Percentiles rank a stretch among this genome's conserved stretches.
Evolutionary conservation across 257 asterid species (phyloP).

Genomic region (Cynanchum wilfordii): DNA sequence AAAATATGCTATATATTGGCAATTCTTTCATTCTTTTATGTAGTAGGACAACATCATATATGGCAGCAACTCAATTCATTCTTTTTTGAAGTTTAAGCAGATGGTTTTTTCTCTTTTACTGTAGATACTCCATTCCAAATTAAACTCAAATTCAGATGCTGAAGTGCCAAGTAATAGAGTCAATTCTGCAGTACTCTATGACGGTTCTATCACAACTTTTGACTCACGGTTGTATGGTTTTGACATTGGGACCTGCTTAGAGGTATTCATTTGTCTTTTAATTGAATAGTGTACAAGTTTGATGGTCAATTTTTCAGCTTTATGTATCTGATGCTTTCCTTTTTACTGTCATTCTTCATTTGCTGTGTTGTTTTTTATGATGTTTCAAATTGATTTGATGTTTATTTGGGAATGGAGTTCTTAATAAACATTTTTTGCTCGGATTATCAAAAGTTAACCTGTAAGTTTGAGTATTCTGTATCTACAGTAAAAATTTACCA

Average conservation of each 20-base stretch:
- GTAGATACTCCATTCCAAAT: slow-evolving; percentile 76
- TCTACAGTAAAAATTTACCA: too few species aligned
- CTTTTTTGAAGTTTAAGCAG: neutral
- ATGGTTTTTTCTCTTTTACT: slow-evolving; percentile 5
- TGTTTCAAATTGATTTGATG: neutral
- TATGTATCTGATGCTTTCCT: neutral
- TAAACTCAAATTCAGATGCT: slow-evolving; percentile 40
- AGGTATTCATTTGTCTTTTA: slow-evolving; percentile 45
- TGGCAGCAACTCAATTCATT: neutral
- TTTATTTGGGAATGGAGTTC: neutral
- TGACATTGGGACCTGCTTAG: slow-evolving; percentile 95
- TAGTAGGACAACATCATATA: neutral
- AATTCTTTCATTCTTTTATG: neutral
- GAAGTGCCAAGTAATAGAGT: slow-evolving; percentile 40
- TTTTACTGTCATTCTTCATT: neutral
- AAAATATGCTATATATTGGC: neutral
- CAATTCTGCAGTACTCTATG: slow-evolving; percentile 61
- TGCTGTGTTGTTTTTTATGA: neutral
- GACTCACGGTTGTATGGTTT: slow-evolving; percentile 66
- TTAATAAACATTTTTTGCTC: neutral
- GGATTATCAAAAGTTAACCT: neutral
- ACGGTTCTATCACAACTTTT: slow-evolving; percentile 65
- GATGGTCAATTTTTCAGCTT: neutral
- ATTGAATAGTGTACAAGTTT: neutral
- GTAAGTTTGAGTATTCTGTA: too few species aligned